These are phyloP conservation scores for Myxozyma geophila DNA, from an alignment of 805 yeast genomes.

Conservation along the genomic window DNA sequence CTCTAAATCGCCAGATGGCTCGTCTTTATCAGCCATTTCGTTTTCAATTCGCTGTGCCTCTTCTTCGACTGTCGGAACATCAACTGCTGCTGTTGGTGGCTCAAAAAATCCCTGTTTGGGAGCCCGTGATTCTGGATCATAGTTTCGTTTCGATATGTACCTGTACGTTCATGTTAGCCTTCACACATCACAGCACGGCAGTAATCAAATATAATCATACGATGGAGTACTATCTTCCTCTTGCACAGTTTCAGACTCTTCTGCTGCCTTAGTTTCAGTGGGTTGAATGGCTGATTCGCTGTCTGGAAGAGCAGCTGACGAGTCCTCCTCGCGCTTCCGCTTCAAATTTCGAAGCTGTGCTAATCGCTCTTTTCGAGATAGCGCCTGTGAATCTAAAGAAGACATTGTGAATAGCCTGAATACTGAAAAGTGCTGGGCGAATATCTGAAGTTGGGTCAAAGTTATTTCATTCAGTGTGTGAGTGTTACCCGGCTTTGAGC, in stretches of 20 bases:
- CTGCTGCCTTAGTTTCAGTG: background rate
- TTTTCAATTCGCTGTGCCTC: constrained; percentile 44
- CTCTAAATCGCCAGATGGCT: constrained; percentile 41
- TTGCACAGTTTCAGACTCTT: constrained; percentile 3
- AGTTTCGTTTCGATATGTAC: constrained; percentile 37
- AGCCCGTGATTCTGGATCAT: constrained; percentile 40
- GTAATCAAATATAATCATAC: background rate
- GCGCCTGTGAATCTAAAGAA: constrained; percentile 42
- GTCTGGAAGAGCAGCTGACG: background rate
- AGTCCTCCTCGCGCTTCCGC: constrained; percentile 34
- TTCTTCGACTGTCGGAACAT: constrained; percentile 39
- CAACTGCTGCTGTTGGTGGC: constrained; percentile 34
- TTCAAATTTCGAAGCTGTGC: constrained; percentile 43
- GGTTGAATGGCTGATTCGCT: background rate
- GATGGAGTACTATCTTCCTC: constrained; percentile 1
- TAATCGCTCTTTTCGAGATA: constrained; percentile 42
- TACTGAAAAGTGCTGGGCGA: background rate
- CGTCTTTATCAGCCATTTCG: constrained; percentile 27
- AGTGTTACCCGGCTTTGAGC: too few species aligned
- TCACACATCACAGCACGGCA: background rate
- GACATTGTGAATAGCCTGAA: constrained; percentile 17
- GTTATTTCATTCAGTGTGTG: too few species aligned
- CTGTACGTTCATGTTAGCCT: background rate
- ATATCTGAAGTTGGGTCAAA: background rate
- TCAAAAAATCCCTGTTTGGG: constrained; percentile 42